A percentile compares a stretch with the other conserved stretches of the same genome.
These are phyloP conservation scores for Hordeum vulgare DNA, from an alignment of 176 grass and related monocot genomes.

Conservation along the genomic window MorexV3_pseudomolecules_assembly NC_058522.1:309135177-309135676, in stretches of 20 bases:
- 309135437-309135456: background rate
- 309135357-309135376: background rate
- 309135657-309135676: background rate
- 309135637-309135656: background rate
- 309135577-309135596: background rate
- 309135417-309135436: background rate
- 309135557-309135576: background rate
- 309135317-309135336: background rate
- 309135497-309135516: background rate
- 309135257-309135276: background rate
- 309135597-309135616: background rate
- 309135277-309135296: background rate
- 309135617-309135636: background rate
- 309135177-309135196: background rate
- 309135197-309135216: background rate
- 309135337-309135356: background rate
- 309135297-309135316: background rate
- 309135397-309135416: background rate
- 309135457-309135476: background rate
- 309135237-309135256: background rate
- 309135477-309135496: background rate
- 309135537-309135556: constrained; percentile 1
- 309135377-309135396: background rate
- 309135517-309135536: background rate
- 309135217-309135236: background rate